Base-by-base conservation (phyloP, 257 asterid genomes). In the Nicotiana attenuata region DNA sequence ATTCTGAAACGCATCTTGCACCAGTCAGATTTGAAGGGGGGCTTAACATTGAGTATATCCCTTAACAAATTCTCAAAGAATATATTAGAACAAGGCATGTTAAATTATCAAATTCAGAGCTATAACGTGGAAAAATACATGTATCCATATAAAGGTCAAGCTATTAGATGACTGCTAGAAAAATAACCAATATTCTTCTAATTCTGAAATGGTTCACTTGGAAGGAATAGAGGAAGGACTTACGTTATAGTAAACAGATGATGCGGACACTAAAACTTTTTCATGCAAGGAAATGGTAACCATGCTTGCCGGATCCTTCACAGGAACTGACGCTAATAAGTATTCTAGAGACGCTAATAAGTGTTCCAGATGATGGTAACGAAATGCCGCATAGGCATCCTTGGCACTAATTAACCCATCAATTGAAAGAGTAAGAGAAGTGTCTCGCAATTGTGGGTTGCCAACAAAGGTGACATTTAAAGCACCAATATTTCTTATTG, bases 181-280 rank as follows among this genome's bases (percentile, higher is more conserved):
- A 28, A 1, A 77, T 31, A 77, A 57, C 35, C 9, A 45, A 20
- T 16, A 11, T 33, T 79, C 63, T 22, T 28, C 35, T 45, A 65
- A 20, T 41, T n/a, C 33, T 64, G 26, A 76, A 80, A 41, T 60
- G 33, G 2, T 26, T 26, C 77, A 65, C 50, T 79, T 35, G 81
- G 77, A 29, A 77, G 84, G 83, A 65, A 35, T 63, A 69, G 68
- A 41, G 31, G 63, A 75, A 26, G 33, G 67, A 82, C 91, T 87
- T 86, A 93, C 99, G 91, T 93, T 87, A 82, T 91, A 96, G 90
- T 91, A 93, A 57, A 91, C 96, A 20, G 87, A 82, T 33, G 92
- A 89, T 63, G 95, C 97, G 19, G 99, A 96, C 65, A 82, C 85
- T n/a, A 96, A 84, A 81, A 96, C 94, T 76, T 87, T 88, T 84